These are phyloP conservation scores for Acer negundo DNA, from an alignment of 345 rosid species.

Conservation along the genomic window DNA sequence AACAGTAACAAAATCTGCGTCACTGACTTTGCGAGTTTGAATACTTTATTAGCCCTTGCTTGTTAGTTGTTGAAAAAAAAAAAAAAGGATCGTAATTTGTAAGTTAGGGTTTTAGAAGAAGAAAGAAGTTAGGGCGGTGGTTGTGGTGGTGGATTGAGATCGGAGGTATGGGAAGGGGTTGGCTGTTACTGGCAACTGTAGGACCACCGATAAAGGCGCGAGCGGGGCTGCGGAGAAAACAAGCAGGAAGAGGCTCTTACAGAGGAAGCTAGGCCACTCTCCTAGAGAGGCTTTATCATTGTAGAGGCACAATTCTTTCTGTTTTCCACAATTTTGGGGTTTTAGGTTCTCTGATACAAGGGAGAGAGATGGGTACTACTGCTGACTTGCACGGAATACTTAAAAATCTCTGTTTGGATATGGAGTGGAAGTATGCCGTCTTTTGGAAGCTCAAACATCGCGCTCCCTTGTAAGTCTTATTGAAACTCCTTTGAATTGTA, in stretches of 20 bases:
- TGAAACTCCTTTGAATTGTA: background rate
- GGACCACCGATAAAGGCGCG: conserved; percentile 87
- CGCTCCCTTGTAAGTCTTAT: conserved; percentile 66
- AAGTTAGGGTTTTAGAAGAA: conserved; percentile 12
- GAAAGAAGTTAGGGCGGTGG: background rate
- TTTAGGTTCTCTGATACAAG: conserved; percentile 5
- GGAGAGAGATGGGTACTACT: conserved; percentile 46
- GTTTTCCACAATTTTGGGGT: conserved; percentile 18
- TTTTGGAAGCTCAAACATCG: conserved; percentile 85
- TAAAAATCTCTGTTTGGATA: conserved; percentile 73
- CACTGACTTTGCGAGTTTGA: conserved; percentile 26
- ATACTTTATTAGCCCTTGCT: conserved; percentile 8
- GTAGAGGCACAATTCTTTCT: conserved; percentile 16
- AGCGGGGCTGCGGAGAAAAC: conserved; percentile 85
- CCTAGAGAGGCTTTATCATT: background rate
- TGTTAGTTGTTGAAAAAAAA: conserved; percentile 1
- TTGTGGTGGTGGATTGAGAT: conserved; percentile 13
- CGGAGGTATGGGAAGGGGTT: conserved; percentile 81
- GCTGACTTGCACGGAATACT: conserved; percentile 52
- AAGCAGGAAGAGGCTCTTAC: conserved; percentile 97
- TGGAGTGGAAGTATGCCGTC: conserved; percentile 84
- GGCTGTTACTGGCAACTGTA: conserved; percentile 70
- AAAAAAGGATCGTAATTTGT: background rate
- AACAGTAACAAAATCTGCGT: conserved; percentile 1
- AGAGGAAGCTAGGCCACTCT: conserved; percentile 72